Evolutionary conservation across 768 basidiomycete genomes (phyloP).

Genomic region (Leccinum ochraceum): DNA sequence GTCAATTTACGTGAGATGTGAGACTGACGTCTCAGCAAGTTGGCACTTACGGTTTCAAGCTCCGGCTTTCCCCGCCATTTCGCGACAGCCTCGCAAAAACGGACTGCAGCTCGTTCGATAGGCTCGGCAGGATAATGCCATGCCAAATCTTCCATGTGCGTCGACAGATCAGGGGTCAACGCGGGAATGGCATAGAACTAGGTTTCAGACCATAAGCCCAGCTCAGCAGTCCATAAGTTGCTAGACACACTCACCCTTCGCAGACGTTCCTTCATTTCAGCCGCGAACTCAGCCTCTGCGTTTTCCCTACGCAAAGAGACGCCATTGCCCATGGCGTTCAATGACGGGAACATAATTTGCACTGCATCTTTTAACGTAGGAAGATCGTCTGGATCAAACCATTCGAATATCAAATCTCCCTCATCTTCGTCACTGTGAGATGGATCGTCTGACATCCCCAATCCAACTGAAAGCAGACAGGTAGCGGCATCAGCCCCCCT

Average conservation of each 20-base stretch:
- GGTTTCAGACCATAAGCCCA: conserved; percentile 9
- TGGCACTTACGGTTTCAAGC: conserved; percentile 61
- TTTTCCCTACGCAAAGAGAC: conserved; percentile 38
- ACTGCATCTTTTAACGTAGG: conserved; percentile 67
- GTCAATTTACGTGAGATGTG: conserved; percentile 30
- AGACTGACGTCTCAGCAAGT: background rate
- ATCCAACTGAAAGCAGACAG: conserved; percentile 70
- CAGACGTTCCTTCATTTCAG: conserved; percentile 73
- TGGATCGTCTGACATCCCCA: conserved; percentile 42
- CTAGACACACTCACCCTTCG: conserved; percentile 52
- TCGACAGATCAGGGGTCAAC: conserved; percentile 71
- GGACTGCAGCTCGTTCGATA: conserved; percentile 72
- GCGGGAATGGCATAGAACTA: conserved; percentile 80
- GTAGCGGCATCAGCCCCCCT: conserved; percentile 68
- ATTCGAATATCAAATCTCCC: conserved; percentile 43
- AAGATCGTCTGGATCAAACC: conserved; percentile 76
- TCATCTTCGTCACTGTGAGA: conserved; percentile 36
- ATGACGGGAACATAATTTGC: conserved; percentile 66
- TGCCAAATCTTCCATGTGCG: conserved; percentile 70
- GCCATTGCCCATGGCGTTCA: conserved; percentile 33
- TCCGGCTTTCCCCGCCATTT: conserved; percentile 86
- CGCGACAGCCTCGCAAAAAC: conserved; percentile 81
- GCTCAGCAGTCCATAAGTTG: background rate
- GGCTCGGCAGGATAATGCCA: conserved; percentile 83
- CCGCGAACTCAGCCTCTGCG: conserved; percentile 71